These are phyloP conservation scores for Phylloboletellus chloephorus DNA, from an alignment of 1,284 basidiomycete genomes.

Conservation along the genomic window DNA sequence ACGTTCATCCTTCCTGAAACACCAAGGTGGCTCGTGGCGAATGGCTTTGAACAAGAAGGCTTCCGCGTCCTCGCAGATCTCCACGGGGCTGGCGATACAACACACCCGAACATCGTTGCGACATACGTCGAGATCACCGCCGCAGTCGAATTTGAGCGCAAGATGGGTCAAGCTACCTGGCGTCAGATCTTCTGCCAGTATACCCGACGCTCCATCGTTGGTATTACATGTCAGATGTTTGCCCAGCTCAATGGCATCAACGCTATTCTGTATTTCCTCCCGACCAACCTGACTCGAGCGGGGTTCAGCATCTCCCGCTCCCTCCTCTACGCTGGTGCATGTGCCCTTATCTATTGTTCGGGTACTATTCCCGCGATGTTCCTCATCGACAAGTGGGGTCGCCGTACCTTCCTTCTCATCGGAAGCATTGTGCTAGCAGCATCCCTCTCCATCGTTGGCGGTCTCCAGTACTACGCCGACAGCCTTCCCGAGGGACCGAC, in stretches of 20 bases:
- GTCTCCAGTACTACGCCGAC: slow-evolving; percentile 39
- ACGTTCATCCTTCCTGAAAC: slow-evolving; percentile 50
- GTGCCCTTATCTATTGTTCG: slow-evolving; percentile 53
- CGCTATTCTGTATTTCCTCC: slow-evolving; percentile 52
- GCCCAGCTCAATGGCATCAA: slow-evolving; percentile 56
- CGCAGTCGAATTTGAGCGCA: slow-evolving; percentile 38
- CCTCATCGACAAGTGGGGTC: slow-evolving; percentile 50
- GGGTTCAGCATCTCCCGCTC: slow-evolving; percentile 43
- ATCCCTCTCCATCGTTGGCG: slow-evolving; percentile 41
- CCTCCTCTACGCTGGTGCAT: slow-evolving; percentile 47
- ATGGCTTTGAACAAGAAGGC: slow-evolving; percentile 44
- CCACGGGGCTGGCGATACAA: slow-evolving; percentile 41
- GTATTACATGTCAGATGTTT: slow-evolving; percentile 50
- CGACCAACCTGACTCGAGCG: slow-evolving; percentile 45
- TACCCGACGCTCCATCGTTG: slow-evolving; percentile 41
- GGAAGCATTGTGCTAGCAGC: slow-evolving; percentile 42
- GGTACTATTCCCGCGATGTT: slow-evolving; percentile 56
- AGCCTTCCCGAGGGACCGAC: slow-evolving; percentile 35
- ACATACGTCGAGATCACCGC: slow-evolving; percentile 41
- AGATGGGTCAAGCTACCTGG: slow-evolving; percentile 41
- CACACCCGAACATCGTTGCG: slow-evolving; percentile 35
- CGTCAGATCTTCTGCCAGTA: slow-evolving; percentile 44
- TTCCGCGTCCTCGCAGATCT: slow-evolving; percentile 44
- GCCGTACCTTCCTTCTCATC: slow-evolving; percentile 45
- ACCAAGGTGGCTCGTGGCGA: slow-evolving; percentile 49